These are phyloP conservation scores for Halenospora varia DNA, from an alignment of 495 filamentous ascomycete species.

Conservation along the genomic window DNA sequence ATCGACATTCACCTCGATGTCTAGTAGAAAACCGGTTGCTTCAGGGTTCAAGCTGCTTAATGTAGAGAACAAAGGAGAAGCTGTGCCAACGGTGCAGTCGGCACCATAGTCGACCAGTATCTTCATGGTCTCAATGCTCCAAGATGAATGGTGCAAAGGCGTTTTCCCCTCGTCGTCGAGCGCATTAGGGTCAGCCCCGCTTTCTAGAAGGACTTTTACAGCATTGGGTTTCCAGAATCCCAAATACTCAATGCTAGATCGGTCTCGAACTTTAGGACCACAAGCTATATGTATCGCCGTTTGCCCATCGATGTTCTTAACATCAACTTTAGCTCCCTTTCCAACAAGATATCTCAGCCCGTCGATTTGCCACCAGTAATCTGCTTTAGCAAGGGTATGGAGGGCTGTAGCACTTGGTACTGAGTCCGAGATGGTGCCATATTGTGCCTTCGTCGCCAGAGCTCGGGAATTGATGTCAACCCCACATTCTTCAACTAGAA, in stretches of 20 bases:
- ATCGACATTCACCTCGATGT: constrained; percentile 8
- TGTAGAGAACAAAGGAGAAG: constrained; percentile 7
- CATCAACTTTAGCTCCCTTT: constrained; percentile 34
- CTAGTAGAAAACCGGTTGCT: constrained; percentile 1
- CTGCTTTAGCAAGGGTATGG: constrained; percentile 32
- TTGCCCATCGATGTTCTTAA: constrained; percentile 29
- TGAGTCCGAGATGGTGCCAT: neutral
- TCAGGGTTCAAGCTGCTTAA: constrained; percentile 5
- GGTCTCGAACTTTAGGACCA: neutral
- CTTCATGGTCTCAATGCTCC: constrained; percentile 36
- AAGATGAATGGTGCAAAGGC: constrained; percentile 24
- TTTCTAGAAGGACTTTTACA: constrained; percentile 28
- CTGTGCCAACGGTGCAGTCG: constrained; percentile 8
- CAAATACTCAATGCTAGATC: neutral
- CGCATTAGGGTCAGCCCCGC: constrained; percentile 37
- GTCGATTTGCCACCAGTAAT: constrained; percentile 40
- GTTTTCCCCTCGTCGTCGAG: constrained; percentile 24
- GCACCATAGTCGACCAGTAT: constrained; percentile 24
- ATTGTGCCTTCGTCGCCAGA: neutral
- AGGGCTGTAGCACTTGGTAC: constrained; percentile 29
- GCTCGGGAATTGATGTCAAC: constrained; percentile 30
- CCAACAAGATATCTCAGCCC: constrained; percentile 40
- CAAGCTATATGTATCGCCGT: constrained; percentile 38
- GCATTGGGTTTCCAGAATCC: constrained; percentile 18
- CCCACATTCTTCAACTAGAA: constrained; percentile 36